Base-by-base conservation (phyloP, 2,329 filamentous ascomycete genomes). In the Colletotrichum sp. region DNA sequence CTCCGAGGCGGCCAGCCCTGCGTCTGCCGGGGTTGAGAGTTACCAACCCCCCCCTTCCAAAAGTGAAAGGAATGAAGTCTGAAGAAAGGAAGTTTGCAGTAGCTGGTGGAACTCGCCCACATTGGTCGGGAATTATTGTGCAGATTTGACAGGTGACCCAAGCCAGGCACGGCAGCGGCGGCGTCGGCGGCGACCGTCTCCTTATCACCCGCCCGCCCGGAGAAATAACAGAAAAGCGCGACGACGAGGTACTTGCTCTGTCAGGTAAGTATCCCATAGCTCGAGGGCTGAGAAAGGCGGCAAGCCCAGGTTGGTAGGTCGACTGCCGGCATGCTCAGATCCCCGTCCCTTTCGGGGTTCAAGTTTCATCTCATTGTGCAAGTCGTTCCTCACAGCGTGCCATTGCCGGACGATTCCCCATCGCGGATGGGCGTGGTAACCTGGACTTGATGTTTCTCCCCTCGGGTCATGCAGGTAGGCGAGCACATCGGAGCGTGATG, bases 331-430 rank as follows among this genome's bases (percentile, higher is more conserved):
- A 75, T 75, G 55, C 66, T 59, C 62, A 63, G 75, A 76, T 62
- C 62, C 75, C 62, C 36, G 75, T 71, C 69, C 34, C 64, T 65
- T 63, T 52, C 66, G 75, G 62, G 62, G 66, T 63, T 67, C 72
- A 67, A 36, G 75, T 76, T 76, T 76, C 75, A 76, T 71, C 75
- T 75, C 55, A 75, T 71, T n/a, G 71, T 49, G 60, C 24, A 67
- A 71, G 72, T 74, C 64, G 74, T 70, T 76, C 75, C 66, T 70
- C 60, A 39, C 57, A 75, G 71, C 71, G 72, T 71, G 71, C 67
- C 66, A 66, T 63, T 75, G 75, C 75, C 52, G 66, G 75, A 75
- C 67, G 66, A 75, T 71, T 75, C 60, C 66, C 62, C 28, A 60
- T 73, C 36, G 34, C 60, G 28, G 34, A 18, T 71, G 52, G 60